These are phyloP conservation scores for Pythium plurisporium DNA, from an alignment of 352 stramenopile genomes.

Conservation along the genomic window DNA sequence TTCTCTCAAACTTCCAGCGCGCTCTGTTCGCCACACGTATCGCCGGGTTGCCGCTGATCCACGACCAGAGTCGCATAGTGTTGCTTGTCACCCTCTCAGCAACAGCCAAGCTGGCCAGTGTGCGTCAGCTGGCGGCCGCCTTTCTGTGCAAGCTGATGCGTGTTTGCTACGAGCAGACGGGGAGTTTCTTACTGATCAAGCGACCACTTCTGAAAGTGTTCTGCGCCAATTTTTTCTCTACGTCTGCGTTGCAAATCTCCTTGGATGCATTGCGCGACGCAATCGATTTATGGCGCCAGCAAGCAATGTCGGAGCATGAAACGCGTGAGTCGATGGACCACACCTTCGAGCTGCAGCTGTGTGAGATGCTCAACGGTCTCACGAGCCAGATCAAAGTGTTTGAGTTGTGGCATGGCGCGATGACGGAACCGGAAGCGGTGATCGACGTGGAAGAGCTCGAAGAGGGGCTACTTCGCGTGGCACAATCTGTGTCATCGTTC, in stretches of 20 bases:
- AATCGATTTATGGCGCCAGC: conserved; percentile 52
- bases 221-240: conserved; percentile 40
- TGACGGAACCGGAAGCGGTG: conserved; percentile 16
- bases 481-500: conserved; percentile 46
- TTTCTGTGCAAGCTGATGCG: conserved; percentile 46
- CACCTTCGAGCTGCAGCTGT: conserved; percentile 42
- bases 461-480: conserved; percentile 45
- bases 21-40: conserved; percentile 54
- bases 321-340: not conserved
- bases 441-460: conserved; percentile 60
- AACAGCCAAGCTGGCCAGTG: conserved; percentile 23
- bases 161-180: conserved; percentile 58
- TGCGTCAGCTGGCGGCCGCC: conserved; percentile 32
- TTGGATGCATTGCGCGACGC: conserved; percentile 35
- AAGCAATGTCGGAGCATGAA: conserved; percentile 13
- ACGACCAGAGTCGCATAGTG: conserved; percentile 47
- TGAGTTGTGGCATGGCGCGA: conserved; percentile 43
- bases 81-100: conserved; percentile 47
- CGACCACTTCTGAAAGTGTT: conserved; percentile 43
- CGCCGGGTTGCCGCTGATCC: conserved; percentile 36
- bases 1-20: conserved; percentile 46
- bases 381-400: conserved; percentile 53
- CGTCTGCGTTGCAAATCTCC: conserved; percentile 20
- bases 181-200: conserved; percentile 55
- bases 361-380: conserved; percentile 44